Base-by-base conservation (phyloP, 257 asterid genomes). In the Fraxinus quadrangulata region DNA sequence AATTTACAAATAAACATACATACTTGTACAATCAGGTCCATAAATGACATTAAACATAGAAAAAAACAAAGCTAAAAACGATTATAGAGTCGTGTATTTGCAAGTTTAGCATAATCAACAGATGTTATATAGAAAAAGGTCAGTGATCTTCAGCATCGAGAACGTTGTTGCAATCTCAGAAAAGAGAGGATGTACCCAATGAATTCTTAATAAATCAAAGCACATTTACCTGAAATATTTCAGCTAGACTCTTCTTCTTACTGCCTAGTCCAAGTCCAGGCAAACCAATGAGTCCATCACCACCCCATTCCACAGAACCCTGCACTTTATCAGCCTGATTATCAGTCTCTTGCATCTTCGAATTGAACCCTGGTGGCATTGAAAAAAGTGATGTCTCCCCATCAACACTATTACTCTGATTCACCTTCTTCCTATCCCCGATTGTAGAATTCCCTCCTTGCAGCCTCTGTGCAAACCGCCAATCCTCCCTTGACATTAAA, bases 391-490 rank as follows among this genome's bases (percentile, higher is more conserved):
- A 89, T 67, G 90, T 86, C 74, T 96, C 91, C 79, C 87, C 90
- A 65, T 70, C 85, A 31, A 86, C 87, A 78, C 87, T 68, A 39
- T 91, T 97, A 72, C 39, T 91, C 85, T 82, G 87, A 79, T 84
- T 91, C 65, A 88, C 88, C 81, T 91, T 95, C 89, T 96, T 95
- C 91, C 92, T 91, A 81, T 95, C 98, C 80, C 98, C 97, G 84
- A 95, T 88, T 1, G 96, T 95, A 26, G 97, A 92, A 77, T 88
- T 87, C 77, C 96, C 93, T 59, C 97, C 98, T 84, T 87, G 97
- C 47, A 93, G 76, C 88, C 97, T 86, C 90, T 92, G 97, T 12
- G 97, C 85, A 76, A 75, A 93, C 26, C 99, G 87, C 97, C 96
- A 93, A 82, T 93, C 98, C 89, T 93, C 99, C 84, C 86, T 96